Evolutionary conservation across 2,329 filamentous ascomycete species (phyloP), one percentile per base, ranked within the genome.

Genomic region (Stromatinia cepivora): DNA sequence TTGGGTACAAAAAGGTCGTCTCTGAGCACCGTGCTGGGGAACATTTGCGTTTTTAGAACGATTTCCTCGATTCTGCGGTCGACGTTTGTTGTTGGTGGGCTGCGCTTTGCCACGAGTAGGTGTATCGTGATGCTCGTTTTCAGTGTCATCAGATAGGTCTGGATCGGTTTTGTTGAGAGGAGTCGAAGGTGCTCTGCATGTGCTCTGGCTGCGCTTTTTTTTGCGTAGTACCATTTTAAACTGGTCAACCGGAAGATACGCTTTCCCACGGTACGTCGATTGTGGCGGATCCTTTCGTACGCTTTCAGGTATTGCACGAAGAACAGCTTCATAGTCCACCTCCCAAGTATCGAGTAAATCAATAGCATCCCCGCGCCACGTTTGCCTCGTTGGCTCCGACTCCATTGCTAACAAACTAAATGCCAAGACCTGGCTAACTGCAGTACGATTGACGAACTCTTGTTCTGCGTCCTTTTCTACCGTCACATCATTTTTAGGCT

Each of bases 321-420:
- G 61, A 39, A 50, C 7, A 36, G 42, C 48, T 22, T 50, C 48
- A 25, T 53, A 36, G 22, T 64, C 46, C 22, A 67, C 52, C 17
- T 58, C 22, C 65, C 65, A 67, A 20, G 11, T 59, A 31, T 61
- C 22, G 11, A 67, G 54, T 17, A 22, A 10, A 17, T 42, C n/a
- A 2, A 42, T 20, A 13, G 54, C 28, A 42, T 52, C 20, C n/a
- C 36, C 45, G 7, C 11, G 13, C 65, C 65, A 67, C 17, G 17
- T 58, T 39, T 46, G 28, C 1, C 20, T 54, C 3, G 15, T n/a
- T 39, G 65, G 6, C 20, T 42, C 25, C 45, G 65, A 39, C 15
- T 61, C 28, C 36, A 67, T n/a, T 52, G 65, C 54, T 22, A 48
- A 45, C 15, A 67, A 46, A 22, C n/a, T 67, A 22, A 67, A 67